These are phyloP conservation scores for Passiflora organensis DNA, from an alignment of 345 rosid species.

Conservation along the genomic window DNA sequence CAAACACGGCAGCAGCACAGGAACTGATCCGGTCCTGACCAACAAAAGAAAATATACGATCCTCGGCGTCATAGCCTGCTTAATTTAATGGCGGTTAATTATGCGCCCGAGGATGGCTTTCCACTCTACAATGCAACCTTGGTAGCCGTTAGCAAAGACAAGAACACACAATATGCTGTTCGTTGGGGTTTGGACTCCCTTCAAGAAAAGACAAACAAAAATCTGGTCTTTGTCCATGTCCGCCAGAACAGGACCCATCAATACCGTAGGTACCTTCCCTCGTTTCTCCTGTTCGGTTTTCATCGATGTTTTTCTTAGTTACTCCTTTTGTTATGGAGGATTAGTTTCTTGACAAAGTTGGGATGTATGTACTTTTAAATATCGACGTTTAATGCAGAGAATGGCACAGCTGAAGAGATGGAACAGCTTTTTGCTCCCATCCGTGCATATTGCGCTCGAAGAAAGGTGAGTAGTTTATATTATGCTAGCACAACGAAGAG, in stretches of 20 bases:
- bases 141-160: constrained; percentile 77
- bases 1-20: background rate
- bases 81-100: constrained; percentile 27
- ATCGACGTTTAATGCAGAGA: constrained; percentile 17
- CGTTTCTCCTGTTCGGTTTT: constrained; percentile 6
- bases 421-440: constrained; percentile 52
- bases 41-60: too few relatives aligned
- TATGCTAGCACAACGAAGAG: background rate
- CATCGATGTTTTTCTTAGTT: background rate
- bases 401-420: constrained; percentile 30
- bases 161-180: constrained; percentile 75
- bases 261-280: constrained; percentile 62
- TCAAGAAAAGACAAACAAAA: constrained; percentile 10
- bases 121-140: constrained; percentile 41
- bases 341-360: background rate
- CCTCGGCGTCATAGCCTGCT: too few relatives aligned
- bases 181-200: constrained; percentile 88
- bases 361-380: constrained; percentile 1
- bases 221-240: constrained; percentile 51
- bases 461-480: constrained; percentile 47
- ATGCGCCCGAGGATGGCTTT: constrained; percentile 24
- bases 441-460: constrained; percentile 79
- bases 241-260: constrained; percentile 27
- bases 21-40: too few relatives aligned
- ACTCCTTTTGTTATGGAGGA: background rate